Evolutionary conservation across 202 grass and related monocot species (phyloP), one percentile per base, ranked within the genome.

Genomic region (Setaria viridis): DNA sequence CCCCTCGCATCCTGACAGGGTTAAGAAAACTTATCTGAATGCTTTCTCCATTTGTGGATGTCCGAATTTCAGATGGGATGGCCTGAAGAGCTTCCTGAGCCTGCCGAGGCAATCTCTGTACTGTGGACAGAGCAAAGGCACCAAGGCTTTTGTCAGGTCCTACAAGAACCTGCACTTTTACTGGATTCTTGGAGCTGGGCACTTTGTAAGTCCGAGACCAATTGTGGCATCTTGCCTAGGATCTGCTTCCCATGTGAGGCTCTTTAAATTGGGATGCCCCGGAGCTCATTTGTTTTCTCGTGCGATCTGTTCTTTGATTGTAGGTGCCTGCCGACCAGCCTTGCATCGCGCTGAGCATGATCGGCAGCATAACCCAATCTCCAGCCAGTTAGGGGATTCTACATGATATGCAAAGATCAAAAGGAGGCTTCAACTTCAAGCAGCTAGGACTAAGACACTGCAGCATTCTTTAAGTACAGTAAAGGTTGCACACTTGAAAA

Each of bases 311-410:
- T 43, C 41, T 66, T 83, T 72, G 29, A 32, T 21, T 72, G 62
- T 83, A 92, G 93, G 93, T 95, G 32, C 93, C 93, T 37, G 88
- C 85, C 48, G 93, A 95, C 83, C 85, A 95, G 50, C 93, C 93
- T 25, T 95, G 93, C 47, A 85, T 95, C 60, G 86, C 93, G 47
- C 78, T 95, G 33, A 90, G 75, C 68, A 86, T 95, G 87, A 62
- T 95, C 49, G 13, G 88, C 69, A 77, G 87, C 80, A 95, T 91
- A 39, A 92, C 93, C 48, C 79, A 88, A 37, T 92, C 93, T 83
- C 93, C 90, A 10, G 79, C 85, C 57, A 74, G n/a, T 75, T 79
- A 82, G 80, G 6, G 8, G 54, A 9, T 34, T 49, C 19, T 33
- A n/a, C 12, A 13, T 13, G 5, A 35, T 79, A 30, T 63, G 29